Evolutionary conservation across 805 yeast genomes (phyloP).

Genomic region (Kodamaea kaohsiungensis): DNA sequence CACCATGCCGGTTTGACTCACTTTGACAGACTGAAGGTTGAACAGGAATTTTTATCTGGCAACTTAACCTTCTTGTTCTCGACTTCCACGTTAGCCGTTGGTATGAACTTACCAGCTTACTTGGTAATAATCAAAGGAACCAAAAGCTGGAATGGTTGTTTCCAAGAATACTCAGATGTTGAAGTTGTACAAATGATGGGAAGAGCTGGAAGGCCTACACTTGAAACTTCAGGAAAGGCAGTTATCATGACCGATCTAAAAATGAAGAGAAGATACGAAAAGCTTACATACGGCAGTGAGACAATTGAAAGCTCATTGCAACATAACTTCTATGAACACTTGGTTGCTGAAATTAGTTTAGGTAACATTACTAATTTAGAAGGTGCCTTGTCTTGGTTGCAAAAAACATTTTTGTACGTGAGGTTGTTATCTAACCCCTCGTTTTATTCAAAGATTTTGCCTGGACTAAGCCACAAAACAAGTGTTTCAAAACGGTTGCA

Average conservation of each 20-base stretch:
- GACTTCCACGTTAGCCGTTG: constrained; percentile 62
- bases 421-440: constrained; percentile 42
- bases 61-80: constrained; percentile 48
- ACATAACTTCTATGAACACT: constrained; percentile 11
- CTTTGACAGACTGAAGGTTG: constrained; percentile 48
- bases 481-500: constrained; percentile 2
- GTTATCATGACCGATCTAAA: constrained; percentile 46
- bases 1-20: constrained; percentile 61
- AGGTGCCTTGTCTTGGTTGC: constrained; percentile 48
- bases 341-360: constrained; percentile 21
- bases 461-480: background rate
- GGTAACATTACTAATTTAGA: constrained; percentile 37
- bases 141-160: constrained; percentile 55
- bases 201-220: constrained; percentile 64
- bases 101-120: constrained; percentile 63
- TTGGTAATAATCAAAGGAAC: constrained; percentile 64
- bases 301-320: constrained; percentile 45
- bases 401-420: constrained; percentile 50
- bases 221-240: constrained; percentile 52
- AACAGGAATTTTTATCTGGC: constrained; percentile 45
- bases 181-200: constrained; percentile 51
- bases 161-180: constrained; percentile 53
- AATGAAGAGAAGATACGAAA: constrained; percentile 39
- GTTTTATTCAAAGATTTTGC: constrained; percentile 24
- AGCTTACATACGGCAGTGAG: constrained; percentile 29